Evolutionary conservation across 2,329 filamentous ascomycete species (phyloP), one percentile per base, ranked within the genome.

Genomic region (Neofusicoccum sp.): DNA sequence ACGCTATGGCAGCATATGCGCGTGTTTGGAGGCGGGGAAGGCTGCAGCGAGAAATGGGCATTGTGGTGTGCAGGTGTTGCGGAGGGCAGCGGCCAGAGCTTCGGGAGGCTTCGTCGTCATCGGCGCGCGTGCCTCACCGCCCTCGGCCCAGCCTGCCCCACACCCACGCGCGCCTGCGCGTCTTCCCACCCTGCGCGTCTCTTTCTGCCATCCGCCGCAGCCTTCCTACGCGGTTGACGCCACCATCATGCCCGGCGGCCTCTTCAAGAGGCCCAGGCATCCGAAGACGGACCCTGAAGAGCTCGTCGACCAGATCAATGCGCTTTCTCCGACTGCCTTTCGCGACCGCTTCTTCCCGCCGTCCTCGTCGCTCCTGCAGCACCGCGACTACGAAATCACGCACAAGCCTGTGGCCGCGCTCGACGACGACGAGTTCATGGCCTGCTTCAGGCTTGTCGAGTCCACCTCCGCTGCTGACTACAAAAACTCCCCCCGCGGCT

Each of bases 381-480:
- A 40, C 44, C 26, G 43, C 61, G 36, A 14, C 34, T 76, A 38
- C 75, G 31, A 63, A 65, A 49, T 77, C 67, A 49, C 61, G 4
- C 60, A 70, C 4, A 63, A 64, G 2, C 64, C 69, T 11, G 66
- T 66, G 9, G 33, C 36, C 6, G 64, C 65, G 6, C 73, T 84
- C 44, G 67, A 73, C 0, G 26, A 65, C 1, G 40, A 63, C 0
- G 78, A 81, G 45, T 70, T 85, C 33, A 70, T 78, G n/a, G 71
- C 74, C 24, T 86, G 84, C 67, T 78, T 85, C 62, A 65, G 73
- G 3, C 76, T 88, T 6, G 79, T 93, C 56, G 80, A 87, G 63
- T 73, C 78, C 51, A 91, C 89, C 0, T 90, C 87, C 66, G 77
- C 79, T 12, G 68, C 75, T 5, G 85, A 88, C 71, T 93, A 93